A percentile compares a stretch with the other conserved stretches of the same genome.
Evolutionary conservation across 2,329 filamentous ascomycete genomes (phyloP).

Genomic region (Pseudocercospora macadamiae): DNA sequence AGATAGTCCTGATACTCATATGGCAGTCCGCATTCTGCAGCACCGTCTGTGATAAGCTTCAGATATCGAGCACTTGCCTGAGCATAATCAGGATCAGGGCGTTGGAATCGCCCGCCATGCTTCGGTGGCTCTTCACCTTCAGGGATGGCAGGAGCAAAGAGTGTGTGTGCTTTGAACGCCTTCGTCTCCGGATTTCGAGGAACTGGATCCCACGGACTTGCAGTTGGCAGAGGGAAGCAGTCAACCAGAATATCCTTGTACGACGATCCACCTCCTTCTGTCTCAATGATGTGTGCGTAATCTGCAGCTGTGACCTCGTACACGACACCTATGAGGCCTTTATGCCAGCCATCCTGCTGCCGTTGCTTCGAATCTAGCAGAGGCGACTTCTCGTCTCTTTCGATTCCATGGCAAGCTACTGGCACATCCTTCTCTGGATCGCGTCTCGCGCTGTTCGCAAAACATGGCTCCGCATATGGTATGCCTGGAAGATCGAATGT

Average conservation of each 20-base stretch:
- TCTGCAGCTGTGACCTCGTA: conserved; percentile 88
- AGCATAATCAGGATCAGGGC: conserved; percentile 71
- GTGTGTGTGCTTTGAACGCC: conserved; percentile 81
- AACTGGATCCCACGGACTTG: conserved; percentile 56
- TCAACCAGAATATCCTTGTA: conserved; percentile 83
- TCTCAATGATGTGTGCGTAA: conserved; percentile 83
- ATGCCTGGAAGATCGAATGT: conserved; percentile 85
- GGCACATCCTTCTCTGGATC: conserved; percentile 43
- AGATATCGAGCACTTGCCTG: conserved; percentile 85
- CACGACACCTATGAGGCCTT: conserved; percentile 86
- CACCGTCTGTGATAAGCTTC: conserved; percentile 76
- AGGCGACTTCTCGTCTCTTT: conserved; percentile 39
- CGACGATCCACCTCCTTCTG: conserved; percentile 82
- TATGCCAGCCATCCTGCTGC: conserved; percentile 65
- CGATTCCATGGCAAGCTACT: background rate
- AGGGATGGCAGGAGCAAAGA: conserved; percentile 65
- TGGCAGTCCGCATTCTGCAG: conserved; percentile 77
- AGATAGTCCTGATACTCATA: conserved; percentile 77
- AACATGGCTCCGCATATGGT: conserved; percentile 88
- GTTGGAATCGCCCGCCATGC: conserved; percentile 51
- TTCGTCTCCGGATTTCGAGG: conserved; percentile 64
- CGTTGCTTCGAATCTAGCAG: conserved; percentile 29
- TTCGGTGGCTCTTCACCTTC: conserved; percentile 37
- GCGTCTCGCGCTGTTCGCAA: conserved; percentile 75
- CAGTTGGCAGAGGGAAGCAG: conserved; percentile 70